Conservation (phyloP, 306 rosid species). For the Nissolia schottii region DNA sequence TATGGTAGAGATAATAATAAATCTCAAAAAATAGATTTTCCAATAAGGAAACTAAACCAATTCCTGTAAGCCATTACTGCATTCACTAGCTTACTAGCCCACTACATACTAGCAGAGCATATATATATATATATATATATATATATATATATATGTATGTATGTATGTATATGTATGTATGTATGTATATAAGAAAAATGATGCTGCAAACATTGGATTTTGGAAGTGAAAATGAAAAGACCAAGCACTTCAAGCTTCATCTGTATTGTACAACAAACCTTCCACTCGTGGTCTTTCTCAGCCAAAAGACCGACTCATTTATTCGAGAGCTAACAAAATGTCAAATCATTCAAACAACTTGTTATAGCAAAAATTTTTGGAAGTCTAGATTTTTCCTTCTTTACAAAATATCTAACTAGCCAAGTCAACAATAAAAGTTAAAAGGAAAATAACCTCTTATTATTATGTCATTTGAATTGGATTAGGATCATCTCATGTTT, state of each 20-base stretch:
- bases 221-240: neutral
- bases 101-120: neutral
- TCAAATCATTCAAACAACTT: too few relatives aligned
- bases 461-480: too few relatives aligned
- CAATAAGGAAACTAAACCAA: neutral
- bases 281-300: neutral
- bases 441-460: neutral
- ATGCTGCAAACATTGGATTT: neutral
- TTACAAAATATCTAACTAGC: neutral
- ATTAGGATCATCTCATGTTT: neutral
- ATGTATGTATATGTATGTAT: too few relatives aligned
- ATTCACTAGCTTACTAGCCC: neutral
- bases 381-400: too few relatives aligned
- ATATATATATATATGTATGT: too few relatives aligned
- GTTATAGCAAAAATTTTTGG: too few relatives aligned
- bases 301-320: too few relatives aligned
- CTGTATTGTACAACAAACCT: neutral
- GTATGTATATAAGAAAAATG: too few relatives aligned
- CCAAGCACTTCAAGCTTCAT: neutral
- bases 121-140: too few relatives aligned
- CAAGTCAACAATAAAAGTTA: neutral
- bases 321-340: too few relatives aligned
- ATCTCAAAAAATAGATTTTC: neutral
- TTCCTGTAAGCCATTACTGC: neutral
- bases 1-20: neutral